Conservation (phyloP, 495 filamentous ascomycete genomes). For the Alectoria sarmentosa region DNA sequence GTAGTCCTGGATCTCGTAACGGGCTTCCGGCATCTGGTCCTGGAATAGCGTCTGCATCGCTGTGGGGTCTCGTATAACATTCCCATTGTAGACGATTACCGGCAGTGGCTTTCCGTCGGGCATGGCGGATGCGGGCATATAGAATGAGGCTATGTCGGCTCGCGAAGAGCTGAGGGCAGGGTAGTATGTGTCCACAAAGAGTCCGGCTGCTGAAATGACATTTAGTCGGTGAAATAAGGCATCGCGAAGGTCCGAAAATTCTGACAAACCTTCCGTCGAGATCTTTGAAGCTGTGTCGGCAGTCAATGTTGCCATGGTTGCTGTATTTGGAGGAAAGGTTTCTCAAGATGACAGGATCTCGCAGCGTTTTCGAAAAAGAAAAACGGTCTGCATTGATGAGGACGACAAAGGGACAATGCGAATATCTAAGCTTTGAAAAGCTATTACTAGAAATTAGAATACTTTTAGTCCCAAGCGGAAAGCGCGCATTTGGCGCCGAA, state of each 20-base stretch:
- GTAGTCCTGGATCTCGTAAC: conserved; percentile 59
- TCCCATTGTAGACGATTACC: conserved; percentile 61
- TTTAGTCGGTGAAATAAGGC: conserved; percentile 3
- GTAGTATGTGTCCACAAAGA: conserved; percentile 48
- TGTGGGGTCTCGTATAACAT: conserved; percentile 46
- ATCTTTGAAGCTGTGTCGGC: conserved; percentile 42
- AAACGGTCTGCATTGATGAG: neutral
- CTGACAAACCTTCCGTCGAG: conserved; percentile 41
- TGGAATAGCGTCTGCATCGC: conserved; percentile 54
- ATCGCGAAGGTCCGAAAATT: conserved; percentile 3
- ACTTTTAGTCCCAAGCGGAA: neutral
- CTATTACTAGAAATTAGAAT: neutral
- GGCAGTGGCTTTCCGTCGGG: conserved; percentile 36
- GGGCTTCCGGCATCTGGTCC: conserved; percentile 51
- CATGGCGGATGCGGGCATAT: conserved; percentile 39
- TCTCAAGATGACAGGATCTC: neutral
- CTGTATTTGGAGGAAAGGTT: neutral
- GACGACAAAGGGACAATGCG: neutral
- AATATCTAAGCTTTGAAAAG: neutral
- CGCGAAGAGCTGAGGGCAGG: conserved; percentile 49
- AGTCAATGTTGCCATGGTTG: conserved; percentile 35
- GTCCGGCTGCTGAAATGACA: conserved; percentile 38
- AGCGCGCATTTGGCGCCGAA: conserved; percentile 12
- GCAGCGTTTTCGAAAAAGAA: neutral
- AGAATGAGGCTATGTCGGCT: conserved; percentile 48